phyloP scores from a whole-genome alignment of 2,329 filamentous ascomycete genomes.

The Aureobasidium zeae region DNA sequence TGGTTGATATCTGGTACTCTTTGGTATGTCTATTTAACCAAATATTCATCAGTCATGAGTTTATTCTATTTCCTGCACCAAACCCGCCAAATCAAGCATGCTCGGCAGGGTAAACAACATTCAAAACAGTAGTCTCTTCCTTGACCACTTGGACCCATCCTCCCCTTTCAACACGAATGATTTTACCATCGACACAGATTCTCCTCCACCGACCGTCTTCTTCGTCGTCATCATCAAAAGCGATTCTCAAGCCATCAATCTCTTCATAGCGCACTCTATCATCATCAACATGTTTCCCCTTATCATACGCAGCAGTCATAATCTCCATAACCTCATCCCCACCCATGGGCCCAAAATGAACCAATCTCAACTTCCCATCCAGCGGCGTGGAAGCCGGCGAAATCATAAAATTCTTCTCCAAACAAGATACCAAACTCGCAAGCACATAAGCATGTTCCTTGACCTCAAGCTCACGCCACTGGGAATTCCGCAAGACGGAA shows the following conservation, averaged over 20 bases:
- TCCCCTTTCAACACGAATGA: slow-evolving; percentile 60
- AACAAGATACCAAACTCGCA: slow-evolving; percentile 64
- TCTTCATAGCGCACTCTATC: slow-evolving; percentile 59
- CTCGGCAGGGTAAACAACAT: slow-evolving; percentile 24
- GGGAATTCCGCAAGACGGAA: slow-evolving; percentile 30
- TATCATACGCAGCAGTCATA: slow-evolving; percentile 56
- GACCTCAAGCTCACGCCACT: slow-evolving; percentile 32
- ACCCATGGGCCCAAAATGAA: slow-evolving; percentile 62
- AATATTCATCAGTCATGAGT: neutral
- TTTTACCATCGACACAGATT: slow-evolving; percentile 86
- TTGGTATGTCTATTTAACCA: no score
- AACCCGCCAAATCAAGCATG: no score
- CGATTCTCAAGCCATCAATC: slow-evolving; percentile 57
- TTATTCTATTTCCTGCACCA: neutral
- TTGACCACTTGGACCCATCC: slow-evolving; percentile 61
- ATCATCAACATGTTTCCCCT: slow-evolving; percentile 46
- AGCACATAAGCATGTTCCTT: slow-evolving; percentile 66
- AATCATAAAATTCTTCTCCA: slow-evolving; percentile 75
- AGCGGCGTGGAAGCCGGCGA: slow-evolving; percentile 63
- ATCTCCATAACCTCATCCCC: slow-evolving; percentile 64
- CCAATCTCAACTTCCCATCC: slow-evolving; percentile 59
- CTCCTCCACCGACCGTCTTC: slow-evolving; percentile 67
- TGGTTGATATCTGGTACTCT: no score
- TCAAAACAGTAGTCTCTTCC: slow-evolving; percentile 34
- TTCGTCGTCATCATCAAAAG: slow-evolving; percentile 56